Evolutionary conservation across 192 early-diverging fungal genomes (phyloP), one percentile per base, ranked within the genome.

Genomic region (Paraglomus brasilianum): DNA sequence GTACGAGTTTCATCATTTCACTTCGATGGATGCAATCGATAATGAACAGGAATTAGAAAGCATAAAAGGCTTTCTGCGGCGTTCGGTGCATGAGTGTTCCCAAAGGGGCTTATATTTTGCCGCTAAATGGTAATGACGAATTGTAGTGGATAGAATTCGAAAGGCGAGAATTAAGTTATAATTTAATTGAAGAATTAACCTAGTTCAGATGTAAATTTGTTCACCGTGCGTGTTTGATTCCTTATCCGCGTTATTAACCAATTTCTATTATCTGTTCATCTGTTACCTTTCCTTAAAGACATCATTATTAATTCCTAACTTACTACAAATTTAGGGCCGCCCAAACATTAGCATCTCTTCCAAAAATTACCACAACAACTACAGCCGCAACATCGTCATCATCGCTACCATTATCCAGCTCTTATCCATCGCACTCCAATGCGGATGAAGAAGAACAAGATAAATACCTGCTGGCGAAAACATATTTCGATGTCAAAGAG

Each of bases 401-500:
- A 30, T 47, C 9, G n/a, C 13, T 57, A 38, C 36, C 39, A 57
- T 44, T 21, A 45, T 56, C 43, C 22, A 30, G 14, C 39, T 19
- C 11, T 14, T 15, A 72, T 40, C 30, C 38, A 6, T 51, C 10
- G 30, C 5, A 44, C 40, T 59, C 24, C 19, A 38, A 24, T 55
- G 1, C 62, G 11, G 65, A 51, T 38, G 45, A n/a, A 39, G 46
- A 38, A 8, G 46, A 44, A 58, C 70, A 79, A 39, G 82, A 87
- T 46, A 83, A 76, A 42, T 83, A 83, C 42, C 61, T 86, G 30
- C 76, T 89, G 61, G 89, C 89, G 17, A 90, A 90, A 69, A 72
- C 89, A 11, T 85, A 87, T 36, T 93, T 92, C 68, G 87, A 91
- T 19, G 66, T 88, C 47, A 81, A 86, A 60, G 88, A 93, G 66